Conservation (phyloP, 371 early-diverging fungal genomes). For the Apophysomyces sp. region DNA sequence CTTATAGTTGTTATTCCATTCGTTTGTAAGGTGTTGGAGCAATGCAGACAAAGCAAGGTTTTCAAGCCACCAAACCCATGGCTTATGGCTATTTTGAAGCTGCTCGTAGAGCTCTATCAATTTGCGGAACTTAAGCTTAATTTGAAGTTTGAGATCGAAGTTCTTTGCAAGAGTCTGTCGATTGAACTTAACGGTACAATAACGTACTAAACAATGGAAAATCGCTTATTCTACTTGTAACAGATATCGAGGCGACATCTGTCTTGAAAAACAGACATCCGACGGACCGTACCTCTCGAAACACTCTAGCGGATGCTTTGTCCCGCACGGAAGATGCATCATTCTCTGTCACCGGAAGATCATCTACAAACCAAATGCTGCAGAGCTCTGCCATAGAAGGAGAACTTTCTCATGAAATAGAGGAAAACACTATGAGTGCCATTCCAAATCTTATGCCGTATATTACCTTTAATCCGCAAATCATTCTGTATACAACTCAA, state of each 20-base stretch:
- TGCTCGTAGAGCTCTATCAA: constrained; percentile 91
- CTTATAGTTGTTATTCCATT: constrained; percentile 97
- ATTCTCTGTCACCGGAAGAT: constrained; percentile 6
- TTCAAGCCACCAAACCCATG: constrained; percentile 98
- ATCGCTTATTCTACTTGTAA: constrained; percentile 4
- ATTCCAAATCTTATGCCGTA: constrained; percentile 67
- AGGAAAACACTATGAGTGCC: constrained; percentile 13
- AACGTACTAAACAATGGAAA: constrained; percentile 9
- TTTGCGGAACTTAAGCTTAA: constrained; percentile 92
- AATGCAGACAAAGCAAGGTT: constrained; percentile 77
- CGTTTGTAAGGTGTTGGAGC: constrained; percentile 96
- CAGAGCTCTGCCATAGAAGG: not conserved
- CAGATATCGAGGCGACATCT: constrained; percentile 76
- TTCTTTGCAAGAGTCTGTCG: constrained; percentile 88
- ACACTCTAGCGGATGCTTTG: constrained; percentile 15
- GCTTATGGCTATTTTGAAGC: constrained; percentile 91
- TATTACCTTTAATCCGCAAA: constrained; percentile 70
- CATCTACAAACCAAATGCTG: not conserved
- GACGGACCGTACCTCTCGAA: constrained; percentile 41
- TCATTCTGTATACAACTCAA: constrained; percentile 73
- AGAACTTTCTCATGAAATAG: constrained; percentile 16
- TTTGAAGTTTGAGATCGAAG: constrained; percentile 96
- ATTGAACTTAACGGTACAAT: constrained; percentile 68
- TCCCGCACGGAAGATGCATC: constrained; percentile 3
- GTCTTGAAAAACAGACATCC: constrained; percentile 69